These are phyloP conservation scores for Pestalotiopsis sp. DNA, from an alignment of 2,329 filamentous ascomycete genomes.

Conservation along the genomic window DNA sequence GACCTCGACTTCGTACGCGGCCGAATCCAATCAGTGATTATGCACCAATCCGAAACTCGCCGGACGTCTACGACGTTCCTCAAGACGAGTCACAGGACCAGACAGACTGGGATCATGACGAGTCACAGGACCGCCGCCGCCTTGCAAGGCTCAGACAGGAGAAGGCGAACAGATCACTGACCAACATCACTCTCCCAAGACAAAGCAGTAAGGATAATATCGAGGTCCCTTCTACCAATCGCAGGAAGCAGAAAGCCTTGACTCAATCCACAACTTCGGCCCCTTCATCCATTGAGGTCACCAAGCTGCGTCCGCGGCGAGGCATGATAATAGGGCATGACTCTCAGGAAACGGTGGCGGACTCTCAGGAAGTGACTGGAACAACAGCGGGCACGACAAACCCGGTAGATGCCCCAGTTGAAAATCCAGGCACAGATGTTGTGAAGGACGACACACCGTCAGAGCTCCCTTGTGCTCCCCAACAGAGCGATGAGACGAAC, in stretches of 20 bases:
- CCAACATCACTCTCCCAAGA: constrained; percentile 23
- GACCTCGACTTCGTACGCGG: constrained; percentile 16
- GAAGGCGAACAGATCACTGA: constrained; percentile 28
- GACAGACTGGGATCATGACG: constrained; percentile 28
- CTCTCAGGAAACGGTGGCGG: constrained; percentile 33
- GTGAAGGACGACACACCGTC: neutral
- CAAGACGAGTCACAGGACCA: constrained; percentile 19
- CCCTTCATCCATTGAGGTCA: constrained; percentile 17
- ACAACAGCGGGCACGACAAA: constrained; percentile 5
- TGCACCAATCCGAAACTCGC: constrained; percentile 22
- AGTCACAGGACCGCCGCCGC: constrained; percentile 25
- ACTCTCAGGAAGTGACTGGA: constrained; percentile 28
- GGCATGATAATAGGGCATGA: constrained; percentile 19
- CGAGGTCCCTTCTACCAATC: constrained; percentile 33
- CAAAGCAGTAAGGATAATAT: constrained; percentile 22
- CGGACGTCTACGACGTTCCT: neutral
- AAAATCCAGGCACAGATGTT: neutral
- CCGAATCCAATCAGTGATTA: constrained; percentile 32
- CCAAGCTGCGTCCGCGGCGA: constrained; percentile 19
- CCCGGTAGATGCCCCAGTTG: neutral
- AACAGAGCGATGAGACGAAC: constrained; percentile 5
- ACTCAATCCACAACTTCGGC: neutral
- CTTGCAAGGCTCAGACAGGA: constrained; percentile 28
- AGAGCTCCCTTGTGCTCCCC: constrained; percentile 4
- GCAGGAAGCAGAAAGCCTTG: constrained; percentile 13